These are phyloP conservation scores for Gardenia jasminoides DNA, from an alignment of 257 asterid genomes.

Conservation along the genomic window DNA sequence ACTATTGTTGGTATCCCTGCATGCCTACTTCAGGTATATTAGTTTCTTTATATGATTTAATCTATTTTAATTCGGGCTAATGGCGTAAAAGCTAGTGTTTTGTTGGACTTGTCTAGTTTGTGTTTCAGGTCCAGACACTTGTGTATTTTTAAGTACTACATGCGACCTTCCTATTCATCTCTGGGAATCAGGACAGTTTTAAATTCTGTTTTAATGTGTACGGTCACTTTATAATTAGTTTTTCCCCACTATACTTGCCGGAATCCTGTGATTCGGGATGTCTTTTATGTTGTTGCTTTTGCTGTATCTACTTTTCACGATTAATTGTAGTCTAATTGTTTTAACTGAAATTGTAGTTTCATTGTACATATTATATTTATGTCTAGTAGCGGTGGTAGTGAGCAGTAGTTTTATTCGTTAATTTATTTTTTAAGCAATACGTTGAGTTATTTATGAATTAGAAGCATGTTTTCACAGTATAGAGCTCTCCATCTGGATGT, in stretches of 20 bases:
- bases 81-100: conserved; percentile 23
- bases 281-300: background rate
- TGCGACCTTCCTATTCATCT: conserved; percentile 98
- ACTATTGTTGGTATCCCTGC: conserved; percentile 90
- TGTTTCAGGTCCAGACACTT: conserved; percentile 73
- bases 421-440: too few species aligned
- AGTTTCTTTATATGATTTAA: conserved; percentile 29
- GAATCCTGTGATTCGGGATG: background rate
- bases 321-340: background rate
- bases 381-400: too few species aligned
- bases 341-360: conserved; percentile 62
- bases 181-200: conserved; percentile 96
- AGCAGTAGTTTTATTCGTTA: too few species aligned
- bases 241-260: background rate
- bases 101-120: conserved; percentile 20
- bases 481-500: too few species aligned
- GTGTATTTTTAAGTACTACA: conserved; percentile 80
- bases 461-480: too few species aligned
- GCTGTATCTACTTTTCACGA: background rate
- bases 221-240: background rate
- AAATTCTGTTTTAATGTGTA: conserved; percentile 4
- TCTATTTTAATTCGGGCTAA: conserved; percentile 15
- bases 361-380: conserved; percentile 97
- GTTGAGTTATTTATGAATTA: too few species aligned
- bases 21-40: conserved; percentile 90